Base-by-base conservation (phyloP, 768 basidiomycete species). In the Kwoniella shandongensis region DNA sequence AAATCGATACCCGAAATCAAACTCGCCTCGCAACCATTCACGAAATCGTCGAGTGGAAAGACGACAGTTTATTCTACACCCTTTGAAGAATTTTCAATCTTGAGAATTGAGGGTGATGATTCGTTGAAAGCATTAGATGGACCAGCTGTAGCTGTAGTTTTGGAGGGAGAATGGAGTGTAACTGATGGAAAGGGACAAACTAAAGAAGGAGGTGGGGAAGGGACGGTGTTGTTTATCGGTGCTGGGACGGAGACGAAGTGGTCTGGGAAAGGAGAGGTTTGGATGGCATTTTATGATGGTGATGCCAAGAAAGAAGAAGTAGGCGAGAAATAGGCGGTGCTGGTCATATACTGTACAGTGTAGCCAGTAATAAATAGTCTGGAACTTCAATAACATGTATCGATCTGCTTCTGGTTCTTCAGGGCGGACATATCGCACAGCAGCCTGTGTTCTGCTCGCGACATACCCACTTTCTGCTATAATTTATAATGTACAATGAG, bases 261-360 rank as follows among this genome's bases (percentile, higher is more conserved):
- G 20, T 44, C 45, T 38, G 40, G 51, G 0, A 39, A 45, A 6
- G 65, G 62, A 3, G 67, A 67, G 54, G 61, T 63, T 20, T 73
- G 72, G 72, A 63, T 62, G 48, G 69, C 69, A 20, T 73, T 73
- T 44, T 73, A 66, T 42, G 72, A 73, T 56, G 67, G 63, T 25
- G 62, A 66, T 45, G 56, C 56, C 1, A 22, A 26, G n/a, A 51
- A 51, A 32, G 49, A 51, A 3, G 56, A 58, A 23, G 56, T 58
- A 22, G 56, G 56, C 23, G n/a, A 50, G 25, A 58, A 58, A 35
- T 58, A 30, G 47, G 11, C 23, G 32, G 22, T 17, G 12, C 26
- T 32, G 13, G 32, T 32, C 7, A 13, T 32, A 13, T 32, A 6
- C 7, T 6, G 6, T 6, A 32, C 6, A 13, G 7, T 32, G 32